Base-by-base conservation (phyloP, 179 eudicot genomes). In the Silene noctiflora region DNA sequence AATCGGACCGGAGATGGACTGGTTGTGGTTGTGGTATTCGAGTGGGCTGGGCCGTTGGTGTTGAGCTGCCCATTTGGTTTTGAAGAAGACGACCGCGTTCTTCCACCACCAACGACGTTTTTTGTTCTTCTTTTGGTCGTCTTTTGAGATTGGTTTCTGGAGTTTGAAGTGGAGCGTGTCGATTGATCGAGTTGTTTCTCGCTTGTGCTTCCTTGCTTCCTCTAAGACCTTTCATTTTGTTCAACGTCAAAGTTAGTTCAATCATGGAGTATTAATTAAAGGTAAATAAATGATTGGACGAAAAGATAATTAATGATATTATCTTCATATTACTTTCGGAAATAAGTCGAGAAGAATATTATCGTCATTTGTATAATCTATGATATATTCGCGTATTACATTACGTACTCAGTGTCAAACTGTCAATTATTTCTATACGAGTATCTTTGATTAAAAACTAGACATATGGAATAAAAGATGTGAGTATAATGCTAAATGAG, bases 151-250 rank as follows among this genome's bases (percentile, higher is more conserved):
- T 58, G 96, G 97, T 65, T 90, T 94, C 56, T 89, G 89, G 56
- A 91, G 94, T 86, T 87, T 90, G 89, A 92, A 94, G 31, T 92
- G 97, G 10, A 85, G 85, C 1, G 86, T 7, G 77, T 88, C 95
- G 29, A 87, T 83, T 73, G 91, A 82, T 66, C 82, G 75, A 65
- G 67, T 19, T 6, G 78, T 66, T 21, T 83, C 87, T 1, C 79
- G 81, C 42, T 85, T 86, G 76, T 88, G 90, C 81, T 88, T 90
- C 77, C 89, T 81, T 0, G 97, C 97, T 80, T 94, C 97, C 74
- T 90, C 97, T 66, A 94, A 73, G 60, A 94, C 92, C 97, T 93
- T 67, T 5, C 27, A n/a, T 44, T 42, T 20, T 24, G 24, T 13
- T 4, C 20, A 74, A 59, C 24, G n/a, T 17, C 11, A 7, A 5